Percentiles rank a stretch among this genome's conserved stretches.
Evolutionary conservation across 345 rosid species (phyloP).

Genomic region (Lepidium sativum): DNA sequence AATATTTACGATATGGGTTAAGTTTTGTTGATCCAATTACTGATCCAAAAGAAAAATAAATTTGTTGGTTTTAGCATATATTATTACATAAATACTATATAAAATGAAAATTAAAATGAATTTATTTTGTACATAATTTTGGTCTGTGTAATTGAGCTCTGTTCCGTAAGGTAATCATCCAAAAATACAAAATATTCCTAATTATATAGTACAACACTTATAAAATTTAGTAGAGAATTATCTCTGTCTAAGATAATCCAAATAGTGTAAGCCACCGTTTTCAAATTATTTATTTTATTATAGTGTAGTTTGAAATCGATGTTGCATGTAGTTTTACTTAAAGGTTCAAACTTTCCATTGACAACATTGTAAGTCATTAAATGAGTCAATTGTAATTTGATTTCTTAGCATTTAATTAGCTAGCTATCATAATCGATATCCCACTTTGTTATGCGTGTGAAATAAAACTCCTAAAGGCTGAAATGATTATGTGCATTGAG

Average conservation of each 20-base stretch:
- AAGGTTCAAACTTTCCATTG: not conserved
- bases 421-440: not conserved
- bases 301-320: not conserved
- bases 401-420: too few relatives aligned
- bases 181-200: not conserved
- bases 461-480: not conserved
- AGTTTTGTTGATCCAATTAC: too few relatives aligned
- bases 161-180: not conserved
- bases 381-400: not conserved
- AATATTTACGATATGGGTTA: too few relatives aligned
- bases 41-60: too few relatives aligned
- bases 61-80: too few relatives aligned
- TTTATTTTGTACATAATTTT: not conserved
- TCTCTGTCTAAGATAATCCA: not conserved
- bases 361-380: not conserved
- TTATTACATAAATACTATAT: too few relatives aligned
- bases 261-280: not conserved
- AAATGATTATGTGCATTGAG: conserved; percentile 14
- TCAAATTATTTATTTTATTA: too few relatives aligned
- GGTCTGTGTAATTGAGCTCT: not conserved
- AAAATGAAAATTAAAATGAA: too few relatives aligned
- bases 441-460: not conserved
- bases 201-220: not conserved
- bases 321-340: not conserved
- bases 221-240: not conserved